Evolutionary conservation across 139 green algal genomes (phyloP).

Genomic region (Tetraselmis striata): DNA sequence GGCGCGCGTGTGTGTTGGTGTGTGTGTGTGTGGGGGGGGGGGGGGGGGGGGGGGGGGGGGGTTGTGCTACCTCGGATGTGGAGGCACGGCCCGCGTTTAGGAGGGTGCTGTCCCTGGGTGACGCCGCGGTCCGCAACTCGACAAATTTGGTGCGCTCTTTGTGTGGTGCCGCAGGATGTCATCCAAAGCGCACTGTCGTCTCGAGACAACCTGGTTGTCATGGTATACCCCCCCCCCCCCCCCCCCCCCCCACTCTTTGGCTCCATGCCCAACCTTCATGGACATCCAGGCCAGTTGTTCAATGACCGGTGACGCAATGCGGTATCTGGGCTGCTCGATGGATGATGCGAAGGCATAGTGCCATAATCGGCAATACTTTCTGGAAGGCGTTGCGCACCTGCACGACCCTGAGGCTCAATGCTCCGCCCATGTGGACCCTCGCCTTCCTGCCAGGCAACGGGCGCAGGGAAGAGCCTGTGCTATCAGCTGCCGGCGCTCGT

Average conservation of each 20-base stretch:
- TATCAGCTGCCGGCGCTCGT: slow-evolving; percentile 43
- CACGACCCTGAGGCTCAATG: neutral
- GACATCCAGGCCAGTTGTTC: too few relatives aligned
- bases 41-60: too few relatives aligned
- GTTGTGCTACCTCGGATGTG: too few relatives aligned
- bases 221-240: slow-evolving; percentile 4
- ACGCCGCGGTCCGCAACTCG: too few relatives aligned
- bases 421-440: neutral
- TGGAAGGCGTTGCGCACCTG: too few relatives aligned
- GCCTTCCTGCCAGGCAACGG: slow-evolving; percentile 14
- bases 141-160: too few relatives aligned
- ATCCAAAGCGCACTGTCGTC: slow-evolving; percentile 16
- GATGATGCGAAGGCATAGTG: neutral
- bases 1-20: too few relatives aligned
- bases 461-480: slow-evolving; percentile 36
- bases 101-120: too few relatives aligned
- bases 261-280: too few relatives aligned
- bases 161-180: slow-evolving; percentile 13
- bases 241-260: neutral
- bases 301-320: neutral
- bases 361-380: too few relatives aligned
- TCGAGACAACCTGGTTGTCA: slow-evolving; percentile 30
- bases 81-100: too few relatives aligned
- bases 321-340: neutral
- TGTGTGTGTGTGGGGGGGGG: too few relatives aligned